Percentiles rank a stretch among this genome's conserved stretches.
Conservation (phyloP, 257 asterid species). For the Penstemon barbatus region DNA sequence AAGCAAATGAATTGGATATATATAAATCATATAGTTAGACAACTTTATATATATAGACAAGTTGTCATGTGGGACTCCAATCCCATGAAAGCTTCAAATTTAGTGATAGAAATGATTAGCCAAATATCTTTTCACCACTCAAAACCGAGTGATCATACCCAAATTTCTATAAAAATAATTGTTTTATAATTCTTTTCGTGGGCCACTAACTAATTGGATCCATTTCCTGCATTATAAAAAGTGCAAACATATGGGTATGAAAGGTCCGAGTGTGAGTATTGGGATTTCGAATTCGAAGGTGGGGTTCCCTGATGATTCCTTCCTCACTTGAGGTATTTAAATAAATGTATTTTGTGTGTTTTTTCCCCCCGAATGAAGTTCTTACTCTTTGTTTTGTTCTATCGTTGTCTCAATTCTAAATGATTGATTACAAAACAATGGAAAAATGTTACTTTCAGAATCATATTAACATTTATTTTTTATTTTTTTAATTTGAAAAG, state of each 20-base stretch:
- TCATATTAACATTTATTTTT: no score
- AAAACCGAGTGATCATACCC: no score
- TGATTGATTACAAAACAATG: no score
- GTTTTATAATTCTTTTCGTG: slow-evolving; percentile 22
- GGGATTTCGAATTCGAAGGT: slow-evolving; percentile 40
- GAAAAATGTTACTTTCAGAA: no score
- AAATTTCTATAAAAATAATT: no score
- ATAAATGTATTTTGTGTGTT: no score
- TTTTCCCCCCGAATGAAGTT: no score
- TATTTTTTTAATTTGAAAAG: no score
- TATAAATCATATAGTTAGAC: background rate
- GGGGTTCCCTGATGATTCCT: slow-evolving; percentile 38
- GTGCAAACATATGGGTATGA: slow-evolving; percentile 37
- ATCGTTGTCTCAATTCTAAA: no score
- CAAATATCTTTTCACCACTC: slow-evolving; percentile 24
- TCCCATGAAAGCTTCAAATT: slow-evolving; percentile 58
- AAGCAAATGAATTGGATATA: background rate
- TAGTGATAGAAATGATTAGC: slow-evolving; percentile 67
- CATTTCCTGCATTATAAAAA: slow-evolving; percentile 51
- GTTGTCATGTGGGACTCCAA: slow-evolving; percentile 48
- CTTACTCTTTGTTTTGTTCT: no score
- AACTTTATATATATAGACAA: slow-evolving; percentile 10
- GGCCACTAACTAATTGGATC: slow-evolving; percentile 24
- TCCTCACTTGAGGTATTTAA: slow-evolving; percentile 35
- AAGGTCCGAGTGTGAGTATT: slow-evolving; percentile 47